Evolutionary conservation across 345 rosid genomes (phyloP).

Genomic region (Brassica incana): DNA sequence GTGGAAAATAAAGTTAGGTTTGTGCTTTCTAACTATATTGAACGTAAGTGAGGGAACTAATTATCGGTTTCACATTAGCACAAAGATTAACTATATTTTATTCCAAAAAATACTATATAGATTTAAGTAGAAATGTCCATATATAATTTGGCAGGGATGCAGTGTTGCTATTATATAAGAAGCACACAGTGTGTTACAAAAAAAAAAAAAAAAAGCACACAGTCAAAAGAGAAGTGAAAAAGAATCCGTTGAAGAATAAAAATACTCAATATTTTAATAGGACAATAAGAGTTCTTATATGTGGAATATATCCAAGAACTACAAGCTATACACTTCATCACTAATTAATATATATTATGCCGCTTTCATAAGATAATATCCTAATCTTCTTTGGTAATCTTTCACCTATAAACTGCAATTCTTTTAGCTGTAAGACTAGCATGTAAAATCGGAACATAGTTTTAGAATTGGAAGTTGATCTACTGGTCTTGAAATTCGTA

Average conservation of each 20-base stretch:
- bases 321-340: conserved; percentile 7
- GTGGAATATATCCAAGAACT: conserved; percentile 41
- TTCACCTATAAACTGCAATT: conserved; percentile 26
- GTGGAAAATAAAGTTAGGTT: not conserved
- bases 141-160: conserved; percentile 18
- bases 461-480: not conserved
- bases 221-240: conserved; percentile 36
- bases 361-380: conserved; percentile 22
- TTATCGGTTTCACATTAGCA: conserved; percentile 27
- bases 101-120: not conserved
- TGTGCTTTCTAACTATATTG: conserved; percentile 9
- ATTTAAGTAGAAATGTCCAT: not conserved
- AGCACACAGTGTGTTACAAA: conserved; percentile 7
- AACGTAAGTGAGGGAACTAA: conserved; percentile 5
- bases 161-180: not conserved
- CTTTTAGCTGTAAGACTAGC: conserved; percentile 8
- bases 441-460: not conserved
- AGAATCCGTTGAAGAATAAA: conserved; percentile 30
- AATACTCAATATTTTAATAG: conserved; percentile 4
- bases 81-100: not conserved
- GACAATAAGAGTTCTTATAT: conserved; percentile 16
- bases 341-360: conserved; percentile 13
- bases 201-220: not conserved
- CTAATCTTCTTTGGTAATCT: conserved; percentile 35
- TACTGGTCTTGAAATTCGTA: not conserved